Conservation (phyloP, 2,329 filamentous ascomycete genomes). For the Calonectria hongkongensis region DNA sequence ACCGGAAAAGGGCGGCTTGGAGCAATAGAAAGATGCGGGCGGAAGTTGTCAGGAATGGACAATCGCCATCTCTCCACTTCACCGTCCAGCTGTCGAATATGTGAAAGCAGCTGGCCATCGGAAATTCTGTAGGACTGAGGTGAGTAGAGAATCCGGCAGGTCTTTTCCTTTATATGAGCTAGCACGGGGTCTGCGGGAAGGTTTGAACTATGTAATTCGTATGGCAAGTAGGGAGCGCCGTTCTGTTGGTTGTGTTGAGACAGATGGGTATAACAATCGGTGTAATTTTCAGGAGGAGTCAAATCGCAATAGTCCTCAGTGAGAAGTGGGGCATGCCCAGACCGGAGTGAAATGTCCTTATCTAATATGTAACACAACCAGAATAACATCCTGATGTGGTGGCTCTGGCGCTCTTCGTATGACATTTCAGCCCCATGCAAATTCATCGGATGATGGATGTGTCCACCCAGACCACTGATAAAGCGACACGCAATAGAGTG, state of each 20-base stretch:
- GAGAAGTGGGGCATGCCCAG: constrained; percentile 50
- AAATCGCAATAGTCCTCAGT: constrained; percentile 71
- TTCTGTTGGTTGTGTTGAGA: neutral
- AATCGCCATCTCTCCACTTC: constrained; percentile 59
- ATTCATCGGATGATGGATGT: constrained; percentile 16
- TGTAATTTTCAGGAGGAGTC: constrained; percentile 60
- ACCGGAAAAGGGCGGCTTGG: constrained; percentile 52
- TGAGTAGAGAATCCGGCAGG: constrained; percentile 49
- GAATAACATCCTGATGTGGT: constrained; percentile 49
- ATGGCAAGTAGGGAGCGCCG: neutral
- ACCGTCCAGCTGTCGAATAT: constrained; percentile 56
- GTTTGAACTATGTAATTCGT: constrained; percentile 54
- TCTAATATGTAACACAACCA: constrained; percentile 55
- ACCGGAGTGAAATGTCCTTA: constrained; percentile 53
- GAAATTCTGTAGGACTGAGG: constrained; percentile 44
- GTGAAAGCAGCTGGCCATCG: constrained; percentile 50
- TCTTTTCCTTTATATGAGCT: constrained; percentile 48
- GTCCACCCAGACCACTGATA: constrained; percentile 35
- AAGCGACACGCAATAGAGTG: constrained; percentile 40
- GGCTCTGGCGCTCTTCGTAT: constrained; percentile 54
- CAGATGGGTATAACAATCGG: constrained; percentile 26
- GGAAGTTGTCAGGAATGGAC: constrained; percentile 47
- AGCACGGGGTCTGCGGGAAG: constrained; percentile 37
- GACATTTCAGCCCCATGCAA: neutral
- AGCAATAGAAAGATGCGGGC: constrained; percentile 62